These are phyloP conservation scores for Dothideomycetidae sp. DNA, from an alignment of 2,329 filamentous ascomycete species.

Conservation along the genomic window DNA sequence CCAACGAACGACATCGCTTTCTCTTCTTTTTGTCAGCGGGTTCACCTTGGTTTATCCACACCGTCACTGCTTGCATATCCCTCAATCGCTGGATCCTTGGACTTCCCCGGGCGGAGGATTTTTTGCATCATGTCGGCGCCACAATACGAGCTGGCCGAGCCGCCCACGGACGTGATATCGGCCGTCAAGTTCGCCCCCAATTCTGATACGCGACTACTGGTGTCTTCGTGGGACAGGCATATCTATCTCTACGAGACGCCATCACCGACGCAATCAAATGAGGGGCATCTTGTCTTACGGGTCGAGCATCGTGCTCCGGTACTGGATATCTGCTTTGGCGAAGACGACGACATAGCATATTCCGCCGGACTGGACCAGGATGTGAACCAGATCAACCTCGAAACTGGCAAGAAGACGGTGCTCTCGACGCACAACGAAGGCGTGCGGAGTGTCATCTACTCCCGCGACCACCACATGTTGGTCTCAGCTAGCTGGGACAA, in stretches of 20 bases:
- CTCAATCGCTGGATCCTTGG: too few species aligned
- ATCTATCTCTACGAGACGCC: conserved; percentile 78
- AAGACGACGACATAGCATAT: conserved; percentile 69
- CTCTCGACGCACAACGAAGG: conserved; percentile 66
- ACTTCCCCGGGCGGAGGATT: too few species aligned
- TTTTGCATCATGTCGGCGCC: neutral
- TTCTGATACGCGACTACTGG: conserved; percentile 63
- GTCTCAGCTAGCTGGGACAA: conserved; percentile 89
- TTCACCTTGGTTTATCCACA: too few species aligned
- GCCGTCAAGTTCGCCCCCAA: conserved; percentile 70
- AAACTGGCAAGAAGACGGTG: conserved; percentile 55
- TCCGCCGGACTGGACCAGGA: conserved; percentile 76
- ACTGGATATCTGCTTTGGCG: conserved; percentile 81
- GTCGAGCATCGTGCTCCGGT: conserved; percentile 76
- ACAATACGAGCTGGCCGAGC: conserved; percentile 52
- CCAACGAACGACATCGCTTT: too few species aligned
- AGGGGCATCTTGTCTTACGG: conserved; percentile 52
- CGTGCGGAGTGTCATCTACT: conserved; percentile 75
- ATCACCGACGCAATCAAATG: conserved; percentile 26
- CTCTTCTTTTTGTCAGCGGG: too few species aligned
- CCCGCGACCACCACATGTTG: conserved; percentile 60
- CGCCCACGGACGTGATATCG: conserved; percentile 78
- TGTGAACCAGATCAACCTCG: conserved; percentile 60
- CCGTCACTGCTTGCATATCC: too few species aligned
- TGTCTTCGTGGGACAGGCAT: conserved; percentile 87